phyloP scores from a whole-genome alignment of 768 basidiomycete species.

The Chalciporus sphaerocephalus region DNA sequence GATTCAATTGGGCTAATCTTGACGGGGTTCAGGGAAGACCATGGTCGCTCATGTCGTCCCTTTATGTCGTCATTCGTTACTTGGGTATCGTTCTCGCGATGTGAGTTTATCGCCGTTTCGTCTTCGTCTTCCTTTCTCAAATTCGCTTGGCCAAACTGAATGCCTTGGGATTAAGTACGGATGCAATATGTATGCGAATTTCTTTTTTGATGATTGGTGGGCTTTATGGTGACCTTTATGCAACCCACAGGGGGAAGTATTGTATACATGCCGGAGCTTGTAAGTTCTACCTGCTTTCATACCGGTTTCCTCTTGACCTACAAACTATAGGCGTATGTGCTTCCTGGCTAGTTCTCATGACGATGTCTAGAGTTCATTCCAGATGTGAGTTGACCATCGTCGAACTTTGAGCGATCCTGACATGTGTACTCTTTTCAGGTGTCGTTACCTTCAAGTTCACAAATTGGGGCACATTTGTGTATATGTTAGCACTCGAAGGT shows the following conservation, averaged over 20 bases:
- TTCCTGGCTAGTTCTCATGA: neutral
- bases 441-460: slow-evolving; percentile 1
- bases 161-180: neutral
- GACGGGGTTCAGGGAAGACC: slow-evolving; percentile 1
- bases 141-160: too few relatives aligned
- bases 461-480: slow-evolving; percentile 8
- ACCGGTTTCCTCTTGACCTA: neutral
- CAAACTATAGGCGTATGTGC: slow-evolving; percentile 2
- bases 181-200: slow-evolving; percentile 1
- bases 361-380: neutral
- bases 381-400: too few relatives aligned
- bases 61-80: slow-evolving; percentile 8
- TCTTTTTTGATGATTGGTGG: neutral
- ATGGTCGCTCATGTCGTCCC: slow-evolving; percentile 8
- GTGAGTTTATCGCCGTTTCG: slow-evolving; percentile 1
- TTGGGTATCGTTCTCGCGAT: slow-evolving; percentile 5
- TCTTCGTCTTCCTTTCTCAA: too few relatives aligned
- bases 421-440: slow-evolving; percentile 2
- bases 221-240: neutral
- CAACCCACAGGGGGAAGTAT: slow-evolving; percentile 1
- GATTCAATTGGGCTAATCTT: neutral
- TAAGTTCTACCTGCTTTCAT: neutral
- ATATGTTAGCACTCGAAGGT: slow-evolving; percentile 8
- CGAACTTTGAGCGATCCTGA: too few relatives aligned
- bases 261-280: neutral